A percentile compares a stretch with the other conserved stretches of the same genome.
phyloP scores from a whole-genome alignment of 345 rosid species.

The Aquilaria malaccensis region DNA sequence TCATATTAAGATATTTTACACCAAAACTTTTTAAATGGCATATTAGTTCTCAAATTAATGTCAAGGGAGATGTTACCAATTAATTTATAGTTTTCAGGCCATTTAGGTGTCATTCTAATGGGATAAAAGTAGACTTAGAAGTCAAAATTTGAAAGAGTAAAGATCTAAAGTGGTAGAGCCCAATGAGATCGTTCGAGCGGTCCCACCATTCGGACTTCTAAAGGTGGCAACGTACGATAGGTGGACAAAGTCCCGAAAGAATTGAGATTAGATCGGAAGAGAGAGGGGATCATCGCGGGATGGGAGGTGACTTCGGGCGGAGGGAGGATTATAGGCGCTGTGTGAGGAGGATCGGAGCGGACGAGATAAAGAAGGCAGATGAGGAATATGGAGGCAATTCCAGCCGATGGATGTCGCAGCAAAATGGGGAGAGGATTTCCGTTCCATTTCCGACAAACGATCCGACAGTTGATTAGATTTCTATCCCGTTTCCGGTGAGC shows the following conservation, averaged over 20 bases:
- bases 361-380: constrained; percentile 11
- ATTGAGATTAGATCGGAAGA: constrained; percentile 44
- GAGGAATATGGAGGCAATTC: constrained; percentile 13
- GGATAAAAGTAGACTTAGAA: too few species aligned
- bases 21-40: too few species aligned
- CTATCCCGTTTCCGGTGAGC: too few species aligned
- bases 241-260: constrained; percentile 24
- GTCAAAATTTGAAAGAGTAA: too few species aligned
- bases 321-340: constrained; percentile 20
- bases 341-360: constrained; percentile 18
- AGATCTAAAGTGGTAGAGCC: constrained; percentile 50
- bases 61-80: too few species aligned
- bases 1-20: too few species aligned
- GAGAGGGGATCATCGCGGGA: constrained; percentile 69
- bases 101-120: too few species aligned
- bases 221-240: constrained; percentile 36
- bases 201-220: constrained; percentile 32
- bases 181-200: constrained; percentile 63
- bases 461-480: too few species aligned
- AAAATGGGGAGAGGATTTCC: not conserved
- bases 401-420: constrained; percentile 1
- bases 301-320: constrained; percentile 19
- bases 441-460: constrained; percentile 15
- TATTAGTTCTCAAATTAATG: too few species aligned
- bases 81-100: too few species aligned